Evolutionary conservation across 768 basidiomycete species (phyloP), one percentile per base, ranked within the genome.

Genomic region (Leucogyrophana mollusca): DNA sequence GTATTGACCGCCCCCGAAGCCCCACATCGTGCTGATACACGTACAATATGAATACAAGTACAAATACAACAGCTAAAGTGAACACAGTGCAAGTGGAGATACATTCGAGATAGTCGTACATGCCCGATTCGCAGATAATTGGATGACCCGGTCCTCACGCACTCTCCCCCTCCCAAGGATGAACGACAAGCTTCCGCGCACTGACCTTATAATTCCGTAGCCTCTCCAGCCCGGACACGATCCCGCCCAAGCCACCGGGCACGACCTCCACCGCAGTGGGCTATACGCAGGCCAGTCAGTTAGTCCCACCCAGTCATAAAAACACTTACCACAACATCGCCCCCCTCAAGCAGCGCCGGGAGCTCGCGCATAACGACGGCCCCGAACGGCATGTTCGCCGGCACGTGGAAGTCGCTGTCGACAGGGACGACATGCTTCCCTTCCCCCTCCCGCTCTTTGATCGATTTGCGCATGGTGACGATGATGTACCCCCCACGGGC

Each of bases 201-300:
- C n/a, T n/a, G n/a, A n/a, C n/a, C n/a, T n/a, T n/a, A n/a, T n/a
- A n/a, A n/a, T n/a, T n/a, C n/a, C n/a, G n/a, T n/a, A 80, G 54
- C 37, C 69, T 63, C 55, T 67, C 61, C 40, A 81, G 54, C 9
- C 71, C 79, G 10, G 57, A 57, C 24, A 57, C 55, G 34, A 79
- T 71, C 9, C 70, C 76, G 23, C 56, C 61, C 17, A 79, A 56
- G 7, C 78, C 78, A 11, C 64, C 64, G 0, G 66, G 58, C 11
- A 79, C 44, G 13, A 71, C 54, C 45, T 77, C 72, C 8, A 71
- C 62, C n/a, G 59, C 59, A 55, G 72, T 76, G 1, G 75, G 73
- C 78, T 79, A 39, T 25, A 9, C 42, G 34, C 34, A 18, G 30
- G 41, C 25, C n/a, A 20, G 16, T 18, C 18, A 25, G 18, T 8